Evolutionary conservation across 179 eudicot species (phyloP).

Genomic region (Pouteria campechiana): DNA sequence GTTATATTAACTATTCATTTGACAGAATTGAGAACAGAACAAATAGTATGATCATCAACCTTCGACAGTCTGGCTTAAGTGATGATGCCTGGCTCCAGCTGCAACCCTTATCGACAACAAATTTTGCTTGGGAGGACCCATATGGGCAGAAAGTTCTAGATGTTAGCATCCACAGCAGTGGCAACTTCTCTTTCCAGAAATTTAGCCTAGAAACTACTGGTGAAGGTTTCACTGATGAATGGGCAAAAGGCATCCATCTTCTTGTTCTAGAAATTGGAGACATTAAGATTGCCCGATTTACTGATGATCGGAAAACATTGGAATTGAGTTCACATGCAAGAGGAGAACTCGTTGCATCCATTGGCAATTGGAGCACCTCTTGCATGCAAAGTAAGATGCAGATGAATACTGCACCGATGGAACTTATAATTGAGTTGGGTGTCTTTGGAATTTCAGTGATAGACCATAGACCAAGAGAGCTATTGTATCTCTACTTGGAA

Average conservation of each 20-base stretch:
- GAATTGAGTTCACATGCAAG: slow-evolving; percentile 26
- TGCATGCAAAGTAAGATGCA: slow-evolving; percentile 35
- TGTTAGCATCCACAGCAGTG: slow-evolving; percentile 29
- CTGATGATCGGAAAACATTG: slow-evolving; percentile 22
- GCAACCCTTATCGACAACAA: slow-evolving; percentile 62
- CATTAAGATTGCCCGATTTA: slow-evolving; percentile 67
- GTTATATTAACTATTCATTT: too few species aligned
- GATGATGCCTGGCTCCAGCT: slow-evolving; percentile 61
- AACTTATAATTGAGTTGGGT: slow-evolving; percentile 79
- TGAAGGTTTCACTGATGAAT: slow-evolving; percentile 26
- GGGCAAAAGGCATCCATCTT: slow-evolving; percentile 34
- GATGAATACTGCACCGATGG: slow-evolving; percentile 52
- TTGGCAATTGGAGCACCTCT: slow-evolving; percentile 34
- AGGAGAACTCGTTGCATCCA: slow-evolving; percentile 8
- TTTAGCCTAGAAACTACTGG: slow-evolving; percentile 47
- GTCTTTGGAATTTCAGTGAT: slow-evolving; percentile 76
- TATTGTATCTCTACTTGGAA: slow-evolving; percentile 73
- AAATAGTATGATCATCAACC: slow-evolving; percentile 32
- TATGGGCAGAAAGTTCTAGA: slow-evolving; percentile 67
- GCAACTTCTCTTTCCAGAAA: slow-evolving; percentile 18
- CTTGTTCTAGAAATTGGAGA: slow-evolving; percentile 48
- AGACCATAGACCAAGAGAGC: slow-evolving; percentile 90
- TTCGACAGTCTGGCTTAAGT: slow-evolving; percentile 77
- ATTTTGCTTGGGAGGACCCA: slow-evolving; percentile 85
- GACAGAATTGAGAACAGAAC: slow-evolving; percentile 90